Percentiles rank a stretch among this genome's conserved stretches.
Evolutionary conservation across 805 yeast genomes (phyloP).

Genomic region (Yarrowia sp.): DNA sequence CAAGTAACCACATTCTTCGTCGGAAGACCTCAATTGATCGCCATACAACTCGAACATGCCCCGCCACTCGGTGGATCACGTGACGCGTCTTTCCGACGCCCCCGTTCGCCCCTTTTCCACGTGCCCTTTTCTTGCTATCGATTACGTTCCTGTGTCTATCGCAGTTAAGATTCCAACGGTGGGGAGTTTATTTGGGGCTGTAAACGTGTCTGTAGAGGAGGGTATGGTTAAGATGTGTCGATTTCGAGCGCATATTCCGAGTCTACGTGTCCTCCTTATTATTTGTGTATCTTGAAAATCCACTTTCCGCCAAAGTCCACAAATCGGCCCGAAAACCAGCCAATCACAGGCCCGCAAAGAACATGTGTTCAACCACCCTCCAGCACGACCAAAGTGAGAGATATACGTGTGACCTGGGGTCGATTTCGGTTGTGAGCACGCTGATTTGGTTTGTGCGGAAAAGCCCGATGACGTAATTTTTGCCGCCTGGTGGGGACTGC

Average conservation of each 20-base stretch:
- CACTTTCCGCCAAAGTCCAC: neutral
- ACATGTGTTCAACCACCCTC: neutral
- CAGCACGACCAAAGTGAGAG: neutral
- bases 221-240: neutral
- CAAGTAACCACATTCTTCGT: too few species aligned
- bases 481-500: neutral
- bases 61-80: neutral
- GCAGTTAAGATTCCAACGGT: conserved; percentile 14
- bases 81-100: neutral
- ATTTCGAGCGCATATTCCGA: neutral
- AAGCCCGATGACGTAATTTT: conserved; percentile 11
- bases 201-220: neutral
- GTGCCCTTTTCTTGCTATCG: neutral
- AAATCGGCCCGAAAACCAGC: neutral
- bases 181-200: neutral
- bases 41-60: too few species aligned
- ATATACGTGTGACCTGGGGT: conserved; percentile 1
- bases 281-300: neutral
- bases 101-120: neutral
- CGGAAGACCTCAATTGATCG: too few species aligned
- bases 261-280: neutral
- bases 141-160: conserved; percentile 17
- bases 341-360: neutral
- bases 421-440: neutral
- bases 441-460: neutral